A percentile compares a stretch with the other conserved stretches of the same genome.
These are phyloP conservation scores for Rhodotorula taiwanensis DNA, from an alignment of 768 basidiomycete genomes.

Conservation along the genomic window DNA sequence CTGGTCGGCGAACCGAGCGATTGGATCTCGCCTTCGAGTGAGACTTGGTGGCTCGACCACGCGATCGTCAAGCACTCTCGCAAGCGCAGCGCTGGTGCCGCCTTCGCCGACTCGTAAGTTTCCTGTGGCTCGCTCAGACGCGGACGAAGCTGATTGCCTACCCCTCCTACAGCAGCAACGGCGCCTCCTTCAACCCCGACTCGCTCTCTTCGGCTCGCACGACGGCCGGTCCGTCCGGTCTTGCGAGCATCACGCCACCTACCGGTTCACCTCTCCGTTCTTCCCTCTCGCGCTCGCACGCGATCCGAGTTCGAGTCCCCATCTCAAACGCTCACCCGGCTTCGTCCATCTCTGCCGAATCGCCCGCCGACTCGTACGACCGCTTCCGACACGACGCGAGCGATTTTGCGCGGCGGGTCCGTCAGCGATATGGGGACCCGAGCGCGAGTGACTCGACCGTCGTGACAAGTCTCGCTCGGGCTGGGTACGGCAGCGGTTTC, in stretches of 20 bases:
- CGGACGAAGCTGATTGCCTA: neutral
- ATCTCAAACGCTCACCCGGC: neutral
- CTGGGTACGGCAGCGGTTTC: constrained; percentile 16
- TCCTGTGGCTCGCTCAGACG: neutral
- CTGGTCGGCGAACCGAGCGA: constrained; percentile 14
- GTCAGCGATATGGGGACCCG: neutral
- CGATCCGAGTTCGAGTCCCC: constrained; percentile 12
- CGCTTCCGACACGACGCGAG: constrained; percentile 11
- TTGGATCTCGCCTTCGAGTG: constrained; percentile 14
- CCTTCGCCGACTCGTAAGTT: neutral
- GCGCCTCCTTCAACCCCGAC: neutral
- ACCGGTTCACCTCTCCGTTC: neutral
- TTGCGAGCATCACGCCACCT: neutral
- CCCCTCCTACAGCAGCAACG: neutral
- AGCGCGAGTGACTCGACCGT: neutral
- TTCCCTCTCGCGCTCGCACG: constrained; percentile 6
- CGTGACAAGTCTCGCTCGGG: constrained; percentile 5
- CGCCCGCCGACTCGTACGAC: constrained; percentile 2
- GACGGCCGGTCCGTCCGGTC: neutral
- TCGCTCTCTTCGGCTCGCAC: constrained; percentile 1
- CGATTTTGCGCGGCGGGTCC: neutral
- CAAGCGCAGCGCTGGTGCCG: neutral
- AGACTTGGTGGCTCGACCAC: constrained; percentile 32
- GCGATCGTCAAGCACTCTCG: constrained; percentile 4
- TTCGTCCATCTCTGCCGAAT: neutral